Percentiles rank a stretch among this genome's conserved stretches.
Conservation (phyloP, 495 filamentous ascomycete genomes). For the Hyaloscypha bicolor region DNA sequence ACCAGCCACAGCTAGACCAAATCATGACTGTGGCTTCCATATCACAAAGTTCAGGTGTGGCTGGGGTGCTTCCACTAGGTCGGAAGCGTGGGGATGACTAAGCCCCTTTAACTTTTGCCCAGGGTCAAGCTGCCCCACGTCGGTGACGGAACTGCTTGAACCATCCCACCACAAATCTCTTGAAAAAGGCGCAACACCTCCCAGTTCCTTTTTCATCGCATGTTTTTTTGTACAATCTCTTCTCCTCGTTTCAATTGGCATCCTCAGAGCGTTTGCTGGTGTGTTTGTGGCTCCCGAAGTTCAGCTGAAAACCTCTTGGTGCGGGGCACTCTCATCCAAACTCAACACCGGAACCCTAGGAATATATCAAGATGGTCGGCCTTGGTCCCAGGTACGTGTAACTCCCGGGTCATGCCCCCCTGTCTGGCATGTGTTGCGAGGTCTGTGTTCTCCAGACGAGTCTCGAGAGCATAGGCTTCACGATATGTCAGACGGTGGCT, state of each 20-base stretch:
- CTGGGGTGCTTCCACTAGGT: background rate
- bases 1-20: background rate
- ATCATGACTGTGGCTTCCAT: background rate
- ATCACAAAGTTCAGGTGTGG: background rate
- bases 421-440: background rate
- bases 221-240: background rate
- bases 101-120: constrained; percentile 1
- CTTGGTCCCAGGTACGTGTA: constrained; percentile 52
- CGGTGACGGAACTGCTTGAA: background rate
- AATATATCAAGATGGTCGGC: constrained; percentile 65
- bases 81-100: constrained; percentile 3
- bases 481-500: background rate
- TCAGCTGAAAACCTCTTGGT: background rate
- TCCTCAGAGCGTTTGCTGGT: background rate
- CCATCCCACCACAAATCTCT: constrained; percentile 6
- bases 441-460: background rate
- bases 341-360: background rate
- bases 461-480: background rate
- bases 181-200: background rate
- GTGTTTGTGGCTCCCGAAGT: background rate
- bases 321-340: background rate
- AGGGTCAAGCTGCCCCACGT: constrained; percentile 3
- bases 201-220: background rate
- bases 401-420: background rate
- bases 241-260: constrained; percentile 2